Evolutionary conservation across 2,329 filamentous ascomycete genomes (phyloP).

Genomic region (Fusarium papillatum): DNA sequence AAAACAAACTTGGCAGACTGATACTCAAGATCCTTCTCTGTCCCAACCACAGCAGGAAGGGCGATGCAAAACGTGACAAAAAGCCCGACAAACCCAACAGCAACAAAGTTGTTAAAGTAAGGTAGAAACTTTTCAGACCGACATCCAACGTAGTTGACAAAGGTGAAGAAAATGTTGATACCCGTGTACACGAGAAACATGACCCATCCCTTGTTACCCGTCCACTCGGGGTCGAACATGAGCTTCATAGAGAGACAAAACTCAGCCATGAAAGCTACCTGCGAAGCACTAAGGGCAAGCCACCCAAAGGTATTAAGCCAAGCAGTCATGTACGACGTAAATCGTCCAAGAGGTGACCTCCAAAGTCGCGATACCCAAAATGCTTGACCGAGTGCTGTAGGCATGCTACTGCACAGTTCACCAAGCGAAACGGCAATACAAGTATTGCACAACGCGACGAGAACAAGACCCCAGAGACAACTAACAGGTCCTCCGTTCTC

Average conservation of each 20-base stretch:
- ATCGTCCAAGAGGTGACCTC: slow-evolving; percentile 58
- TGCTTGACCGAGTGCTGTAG: slow-evolving; percentile 70
- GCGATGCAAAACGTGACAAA: slow-evolving; percentile 66
- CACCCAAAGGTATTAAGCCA: slow-evolving; percentile 73
- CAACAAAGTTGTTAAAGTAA: slow-evolving; percentile 68
- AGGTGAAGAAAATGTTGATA: slow-evolving; percentile 61
- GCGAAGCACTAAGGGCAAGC: slow-evolving; percentile 69
- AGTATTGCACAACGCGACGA: slow-evolving; percentile 64
- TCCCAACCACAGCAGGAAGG: slow-evolving; percentile 64
- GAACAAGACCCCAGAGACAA: slow-evolving; percentile 66
- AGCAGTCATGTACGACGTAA: slow-evolving; percentile 68
- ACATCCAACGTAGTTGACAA: slow-evolving; percentile 65
- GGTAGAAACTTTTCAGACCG: slow-evolving; percentile 56
- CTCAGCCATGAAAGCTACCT: slow-evolving; percentile 69
- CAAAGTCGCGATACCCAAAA: slow-evolving; percentile 61
- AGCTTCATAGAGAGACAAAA: slow-evolving; percentile 66
- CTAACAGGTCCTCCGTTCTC: slow-evolving; percentile 65
- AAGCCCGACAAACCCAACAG: slow-evolving; percentile 63
- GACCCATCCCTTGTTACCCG: slow-evolving; percentile 61
- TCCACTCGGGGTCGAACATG: slow-evolving; percentile 64
- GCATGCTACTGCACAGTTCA: slow-evolving; percentile 70
- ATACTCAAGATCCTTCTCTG: slow-evolving; percentile 56
- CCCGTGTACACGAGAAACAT: slow-evolving; percentile 68
- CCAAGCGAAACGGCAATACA: slow-evolving; percentile 68
- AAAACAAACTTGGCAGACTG: slow-evolving; percentile 67